Conservation (phyloP, 306 rosid species). For the Ammopiptanthus mongolicus region DNA sequence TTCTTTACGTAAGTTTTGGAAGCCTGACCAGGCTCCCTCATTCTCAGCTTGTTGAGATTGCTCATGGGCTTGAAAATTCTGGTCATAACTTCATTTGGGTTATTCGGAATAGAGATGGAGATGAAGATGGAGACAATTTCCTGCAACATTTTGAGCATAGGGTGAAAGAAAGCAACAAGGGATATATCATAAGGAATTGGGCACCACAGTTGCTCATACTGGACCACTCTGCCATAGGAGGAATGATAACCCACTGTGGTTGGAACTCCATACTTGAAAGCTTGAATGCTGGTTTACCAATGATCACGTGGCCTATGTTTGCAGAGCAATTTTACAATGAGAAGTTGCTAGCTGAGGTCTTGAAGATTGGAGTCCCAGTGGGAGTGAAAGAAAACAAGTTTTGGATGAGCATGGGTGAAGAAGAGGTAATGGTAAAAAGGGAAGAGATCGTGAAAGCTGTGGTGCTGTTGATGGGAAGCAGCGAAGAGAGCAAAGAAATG, state of each 20-base stretch:
- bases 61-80: neutral
- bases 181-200: neutral
- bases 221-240: neutral
- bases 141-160: neutral
- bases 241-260: neutral
- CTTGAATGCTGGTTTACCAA: neutral
- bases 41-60: neutral
- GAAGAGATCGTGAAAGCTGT: conserved; percentile 16
- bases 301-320: neutral
- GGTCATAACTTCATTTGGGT: too few relatives aligned
- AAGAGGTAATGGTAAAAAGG: neutral
- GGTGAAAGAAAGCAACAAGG: neutral
- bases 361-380: neutral
- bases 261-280: neutral
- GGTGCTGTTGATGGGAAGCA: conserved; percentile 8
- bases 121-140: neutral
- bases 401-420: neutral
- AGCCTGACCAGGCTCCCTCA: neutral
- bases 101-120: neutral
- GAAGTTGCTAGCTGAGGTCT: neutral
- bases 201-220: too few relatives aligned
- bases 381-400: neutral
- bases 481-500: neutral
- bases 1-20: neutral
- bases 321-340: neutral